Conservation (phyloP, 257 asterid genomes). For the Avicennia marina region DNA sequence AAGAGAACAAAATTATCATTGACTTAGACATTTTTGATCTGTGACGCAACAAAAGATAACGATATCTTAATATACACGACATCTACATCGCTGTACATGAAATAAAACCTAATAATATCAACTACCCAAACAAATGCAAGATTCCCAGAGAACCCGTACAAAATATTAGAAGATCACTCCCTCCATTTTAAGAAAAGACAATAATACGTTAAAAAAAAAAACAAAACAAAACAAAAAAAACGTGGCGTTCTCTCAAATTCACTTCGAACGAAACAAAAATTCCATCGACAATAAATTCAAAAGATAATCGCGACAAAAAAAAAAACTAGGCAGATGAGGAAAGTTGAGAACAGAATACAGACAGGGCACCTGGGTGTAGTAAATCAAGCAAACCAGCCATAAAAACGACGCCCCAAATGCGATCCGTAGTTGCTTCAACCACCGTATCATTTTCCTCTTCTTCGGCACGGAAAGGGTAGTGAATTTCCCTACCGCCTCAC, state of each 20-base stretch:
- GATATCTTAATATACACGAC: background rate
- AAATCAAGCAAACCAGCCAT: constrained; percentile 92
- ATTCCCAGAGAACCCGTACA: constrained; percentile 8
- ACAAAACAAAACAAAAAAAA: background rate
- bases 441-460: constrained; percentile 41
- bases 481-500: no score
- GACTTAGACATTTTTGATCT: background rate
- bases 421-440: constrained; percentile 67
- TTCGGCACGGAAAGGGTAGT: no score
- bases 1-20: background rate
- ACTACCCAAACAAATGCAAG: constrained; percentile 3
- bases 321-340: no score
- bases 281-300: no score
- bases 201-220: no score
- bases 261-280: background rate
- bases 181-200: background rate
- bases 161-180: background rate
- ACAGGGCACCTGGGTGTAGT: constrained; percentile 89
- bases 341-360: no score
- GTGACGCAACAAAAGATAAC: background rate
- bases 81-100: background rate
- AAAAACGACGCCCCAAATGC: constrained; percentile 81
- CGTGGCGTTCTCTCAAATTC: background rate
- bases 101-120: background rate
- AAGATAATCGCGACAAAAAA: no score